Base-by-base conservation (phyloP, 2,329 filamentous ascomycete species). In the Dactylellina sp. region DNA sequence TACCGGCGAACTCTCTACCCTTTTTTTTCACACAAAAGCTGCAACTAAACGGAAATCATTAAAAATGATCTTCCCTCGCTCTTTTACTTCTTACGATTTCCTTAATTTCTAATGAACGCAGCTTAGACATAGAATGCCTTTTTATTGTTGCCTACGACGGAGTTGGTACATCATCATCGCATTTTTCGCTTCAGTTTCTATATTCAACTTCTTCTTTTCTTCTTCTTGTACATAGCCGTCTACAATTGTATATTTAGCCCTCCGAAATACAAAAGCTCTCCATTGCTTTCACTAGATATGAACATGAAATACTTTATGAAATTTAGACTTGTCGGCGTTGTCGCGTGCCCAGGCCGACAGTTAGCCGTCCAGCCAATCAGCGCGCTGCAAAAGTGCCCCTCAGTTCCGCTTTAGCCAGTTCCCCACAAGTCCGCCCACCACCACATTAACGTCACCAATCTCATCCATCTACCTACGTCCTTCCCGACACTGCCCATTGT, bases 361-460 rank as follows among this genome's bases (percentile, higher is more conserved):
- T 20, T 35, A 11, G 32, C 14, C 35, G 14, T 16, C n/a, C 24
- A n/a, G 46, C 32, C 52, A 39, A 47, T 37, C 11, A 24, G 25
- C 2, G 42, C 22, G 50, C 20, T 18, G 25, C 28, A 25, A 18
- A n/a, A 20, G 37, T 71, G 68, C 68, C 68, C 68, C 68, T 72
- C 68, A 64, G 25, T 64, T 53, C 60, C 40, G 20, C 25, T 68
- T 72, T 72, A 65, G 59, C 68, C 68, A 49, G 60, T 59, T 64
- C 68, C 68, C 68, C 68, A 72, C 68, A 64, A 70, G 28, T 16
- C 47, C 55, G 49, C 57, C 18, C 35, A 53, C 22, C 37, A 63
- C 56, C 49, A 52, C 40, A 40, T 62, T 42, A 56, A 64, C 68
- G 60, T 65, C 68, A 65, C 60, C 60, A 14, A 12, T 14, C 22